phyloP scores from a whole-genome alignment of 148 eudicot species.

The Chenopodium berlandieri region DNA sequence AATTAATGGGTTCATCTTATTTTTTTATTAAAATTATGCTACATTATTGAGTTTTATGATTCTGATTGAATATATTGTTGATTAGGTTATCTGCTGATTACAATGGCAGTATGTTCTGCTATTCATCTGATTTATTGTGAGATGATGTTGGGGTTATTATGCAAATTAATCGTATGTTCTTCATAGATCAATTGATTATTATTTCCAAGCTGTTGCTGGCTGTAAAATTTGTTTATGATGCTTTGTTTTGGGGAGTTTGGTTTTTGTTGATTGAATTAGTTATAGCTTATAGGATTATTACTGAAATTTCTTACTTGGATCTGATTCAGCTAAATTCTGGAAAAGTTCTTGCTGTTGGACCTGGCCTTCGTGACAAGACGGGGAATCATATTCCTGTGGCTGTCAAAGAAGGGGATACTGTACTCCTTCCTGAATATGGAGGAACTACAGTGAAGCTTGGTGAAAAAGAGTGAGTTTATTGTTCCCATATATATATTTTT shows the following conservation, averaged over 20 bases:
- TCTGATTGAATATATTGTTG: no score
- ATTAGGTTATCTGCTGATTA: background rate
- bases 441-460: conserved; percentile 82
- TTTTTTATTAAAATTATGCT: background rate
- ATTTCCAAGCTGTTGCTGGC: background rate
- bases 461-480: conserved; percentile 61
- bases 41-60: background rate
- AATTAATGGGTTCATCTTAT: background rate
- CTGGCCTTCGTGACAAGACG: conserved; percentile 47
- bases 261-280: background rate
- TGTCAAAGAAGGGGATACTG: conserved; percentile 86
- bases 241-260: no score
- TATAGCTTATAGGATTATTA: background rate
- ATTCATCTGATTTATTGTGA: background rate
- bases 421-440: conserved; percentile 81
- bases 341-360: conserved; percentile 81
- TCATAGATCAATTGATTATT: background rate
- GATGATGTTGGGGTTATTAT: background rate
- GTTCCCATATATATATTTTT: background rate
- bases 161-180: background rate
- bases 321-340: conserved; percentile 66
- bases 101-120: background rate
- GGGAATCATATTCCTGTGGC: conserved; percentile 59
- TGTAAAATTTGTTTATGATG: no score
- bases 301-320: conserved; percentile 2